A percentile compares a stretch with the other conserved stretches of the same genome.
These are phyloP conservation scores for Begonia fuchsioides DNA, from an alignment of 306 rosid genomes.

Conservation along the genomic window DNA sequence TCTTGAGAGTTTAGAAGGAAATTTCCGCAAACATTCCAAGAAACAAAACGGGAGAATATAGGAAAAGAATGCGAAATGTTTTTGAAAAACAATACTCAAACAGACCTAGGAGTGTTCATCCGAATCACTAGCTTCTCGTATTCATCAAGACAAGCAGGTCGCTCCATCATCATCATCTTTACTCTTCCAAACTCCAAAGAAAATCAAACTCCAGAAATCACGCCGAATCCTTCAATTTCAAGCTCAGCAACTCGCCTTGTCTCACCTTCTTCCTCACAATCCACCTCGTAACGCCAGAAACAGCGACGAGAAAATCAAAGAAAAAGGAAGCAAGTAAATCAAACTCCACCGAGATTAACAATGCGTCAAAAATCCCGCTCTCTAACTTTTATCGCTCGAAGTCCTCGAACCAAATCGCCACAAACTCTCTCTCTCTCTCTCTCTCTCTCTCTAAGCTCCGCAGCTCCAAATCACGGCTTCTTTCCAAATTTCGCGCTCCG, in stretches of 20 bases:
- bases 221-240: neutral
- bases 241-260: neutral
- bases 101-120: slow-evolving; percentile 87
- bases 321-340: neutral
- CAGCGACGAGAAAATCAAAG: neutral
- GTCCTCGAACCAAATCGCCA: slow-evolving; percentile 9
- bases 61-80: too few relatives aligned
- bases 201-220: too few relatives aligned
- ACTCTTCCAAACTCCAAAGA: neutral
- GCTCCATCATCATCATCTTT: slow-evolving; percentile 29
- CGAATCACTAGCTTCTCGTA: slow-evolving; percentile 69
- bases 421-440: too few relatives aligned
- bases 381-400: neutral
- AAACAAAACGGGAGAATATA: too few relatives aligned
- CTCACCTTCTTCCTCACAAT: neutral
- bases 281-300: neutral
- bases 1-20: neutral
- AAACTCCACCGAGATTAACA: slow-evolving; percentile 1
- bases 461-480: neutral
- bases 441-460: too few relatives aligned
- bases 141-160: slow-evolving; percentile 65
- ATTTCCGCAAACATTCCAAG: neutral
- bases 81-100: neutral
- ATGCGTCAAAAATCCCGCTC: neutral
- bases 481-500: slow-evolving; percentile 1